Evolutionary conservation across 129 eudicot species (phyloP), one percentile per base, ranked within the genome.

Genomic region (Dittrichia graveolens): DNA sequence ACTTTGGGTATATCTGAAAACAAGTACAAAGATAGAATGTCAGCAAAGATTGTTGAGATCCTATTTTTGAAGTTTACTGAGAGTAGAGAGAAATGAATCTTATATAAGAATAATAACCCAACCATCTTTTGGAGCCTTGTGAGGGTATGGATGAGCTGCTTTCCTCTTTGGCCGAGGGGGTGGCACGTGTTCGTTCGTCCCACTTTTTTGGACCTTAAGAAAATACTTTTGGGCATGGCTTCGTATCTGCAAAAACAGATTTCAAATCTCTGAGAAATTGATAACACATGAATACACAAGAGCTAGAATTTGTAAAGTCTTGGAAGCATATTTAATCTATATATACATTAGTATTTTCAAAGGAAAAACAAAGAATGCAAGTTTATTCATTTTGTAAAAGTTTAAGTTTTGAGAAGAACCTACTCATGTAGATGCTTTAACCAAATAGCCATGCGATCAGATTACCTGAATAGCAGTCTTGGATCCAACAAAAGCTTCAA

Each of bases 161-260:
- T 92, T 92, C 80, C 95, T 84, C 78, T 92, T 92, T 11, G 98
- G 98, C 35, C 98, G 87, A 40, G 98, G 98, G 40, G 97, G 97
- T 59, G 97, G 97, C 48, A 91, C 81, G 71, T 91, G 97, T 72
- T 91, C 97, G 54, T 84, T 91, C 50, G 90, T 83, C 73, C 97
- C 97, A 79, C 95, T 91, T 50, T 88, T 91, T 58, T 91, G 95
- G 72, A 82, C 95, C 72, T 91, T 91, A 59, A 91, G 79, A 82
- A 91, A 91, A 65, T 91, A 91, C 78, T 92, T 92, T 74, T 92
- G 96, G 6, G 98, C 98, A 79, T 89, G 96, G 65, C 97, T 92
- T 50, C 97, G 72, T 66, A 66, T 66, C 72, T 66, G 57, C 72
- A 31, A 9, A 12, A 44, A 24, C 31, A 24, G 31, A 24, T 24